Evolutionary conservation across 2,329 filamentous ascomycete species (phyloP).

Genomic region (Ophiocordyceps camponoti-leonardi): DNA sequence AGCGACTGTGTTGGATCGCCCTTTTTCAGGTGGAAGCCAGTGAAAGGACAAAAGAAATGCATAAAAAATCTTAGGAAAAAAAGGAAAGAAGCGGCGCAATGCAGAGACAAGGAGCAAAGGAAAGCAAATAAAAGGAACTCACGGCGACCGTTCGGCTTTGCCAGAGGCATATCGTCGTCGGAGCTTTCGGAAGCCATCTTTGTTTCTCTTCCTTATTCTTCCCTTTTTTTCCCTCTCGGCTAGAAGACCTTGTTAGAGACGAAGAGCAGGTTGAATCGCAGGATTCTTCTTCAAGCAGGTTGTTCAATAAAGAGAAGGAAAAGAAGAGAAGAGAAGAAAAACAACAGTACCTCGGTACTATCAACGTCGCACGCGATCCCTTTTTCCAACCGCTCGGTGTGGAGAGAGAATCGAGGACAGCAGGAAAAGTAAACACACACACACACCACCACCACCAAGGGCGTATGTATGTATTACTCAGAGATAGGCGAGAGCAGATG

Average conservation of each 20-base stretch:
- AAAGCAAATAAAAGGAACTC: conserved; percentile 23
- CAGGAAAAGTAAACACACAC: not conserved
- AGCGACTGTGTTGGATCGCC: not conserved
- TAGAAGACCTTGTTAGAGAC: not conserved
- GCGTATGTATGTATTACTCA: not conserved
- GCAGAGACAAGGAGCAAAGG: not conserved
- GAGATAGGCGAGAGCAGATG: conserved; percentile 4
- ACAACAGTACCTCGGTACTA: too few species aligned
- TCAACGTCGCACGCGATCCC: too few species aligned
- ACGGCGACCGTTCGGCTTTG: conserved; percentile 52
- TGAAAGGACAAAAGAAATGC: not conserved
- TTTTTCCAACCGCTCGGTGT: too few species aligned
- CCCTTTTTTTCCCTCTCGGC: not conserved
- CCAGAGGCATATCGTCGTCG: conserved; percentile 70
- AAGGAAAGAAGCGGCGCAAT: not conserved
- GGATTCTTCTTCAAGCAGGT: too few species aligned
- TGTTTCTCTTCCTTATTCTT: conserved; percentile 3
- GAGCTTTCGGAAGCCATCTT: conserved; percentile 42
- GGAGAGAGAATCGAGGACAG: too few species aligned
- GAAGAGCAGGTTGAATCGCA: not conserved
- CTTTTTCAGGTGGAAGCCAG: not conserved
- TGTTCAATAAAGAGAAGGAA: too few species aligned
- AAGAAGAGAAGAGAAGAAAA: too few species aligned
- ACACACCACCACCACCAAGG: too few species aligned
- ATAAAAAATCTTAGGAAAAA: not conserved